Evolutionary conservation across 192 early-diverging fungal species (phyloP), one percentile per base, ranked within the genome.

Genomic region (Geranomyces michiganensis): DNA sequence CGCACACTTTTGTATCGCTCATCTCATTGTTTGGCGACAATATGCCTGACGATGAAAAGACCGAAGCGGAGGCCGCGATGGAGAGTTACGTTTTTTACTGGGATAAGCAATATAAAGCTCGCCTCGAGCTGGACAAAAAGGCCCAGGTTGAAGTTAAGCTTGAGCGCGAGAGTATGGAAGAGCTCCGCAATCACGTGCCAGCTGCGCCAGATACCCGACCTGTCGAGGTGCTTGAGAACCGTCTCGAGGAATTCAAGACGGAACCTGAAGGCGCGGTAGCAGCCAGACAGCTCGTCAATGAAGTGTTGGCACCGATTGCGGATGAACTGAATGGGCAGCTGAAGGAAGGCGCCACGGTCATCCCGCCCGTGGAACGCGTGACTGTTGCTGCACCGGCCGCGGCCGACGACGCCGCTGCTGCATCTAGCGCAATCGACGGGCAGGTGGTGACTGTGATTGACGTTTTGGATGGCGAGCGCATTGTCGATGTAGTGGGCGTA

Each of bases 401-500:
- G 46, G 12, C 10, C 46, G 46, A 47, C 19, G 46, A 14, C 19
- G 46, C 10, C 46, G 46, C 10, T 14, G 46, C 19, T 47, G 46
- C 19, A 14, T 10, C 19, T 10, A 14, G 46, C 46, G 24, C 51
- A 15, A 53, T 26, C 7, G 51, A 53, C 24, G 51, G 51, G 51
- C 17, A 32, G 17, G 31, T 24, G 26, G 56, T 29, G 27, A 44
- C 65, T 24, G 66, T 74, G 19, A 75, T 81, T 43, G 68, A 62
- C 0, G 62, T 60, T 53, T 61, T 81, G 6, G 76, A 81, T 27
- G 71, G 79, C 21, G 82, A 86, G 65, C 76, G 47, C 17, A 58
- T 82, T 19, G 73, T 65, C 15, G 85, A 86, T 75, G 79, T 70
- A 14, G 65, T 83, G 22, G 81, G 79, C 13, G 81, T 84, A 26